Evolutionary conservation across 352 stramenopile species (phyloP).

Genomic region (Globisporangium perplexum): DNA sequence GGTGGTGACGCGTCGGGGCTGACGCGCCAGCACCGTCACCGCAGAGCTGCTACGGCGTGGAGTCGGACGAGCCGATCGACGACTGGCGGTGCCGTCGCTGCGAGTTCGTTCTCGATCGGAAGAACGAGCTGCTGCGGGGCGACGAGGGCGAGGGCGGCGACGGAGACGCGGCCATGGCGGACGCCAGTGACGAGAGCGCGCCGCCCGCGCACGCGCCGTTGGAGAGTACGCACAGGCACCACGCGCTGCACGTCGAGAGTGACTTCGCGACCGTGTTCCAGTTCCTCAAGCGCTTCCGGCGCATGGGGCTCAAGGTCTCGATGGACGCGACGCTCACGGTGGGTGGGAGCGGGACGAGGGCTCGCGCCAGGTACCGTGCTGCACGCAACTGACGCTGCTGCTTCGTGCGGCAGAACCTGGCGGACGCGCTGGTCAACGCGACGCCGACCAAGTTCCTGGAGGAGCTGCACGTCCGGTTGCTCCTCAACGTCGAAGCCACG

Average conservation of each 20-base stretch:
- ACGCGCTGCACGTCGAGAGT: conserved; percentile 31
- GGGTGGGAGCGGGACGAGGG: not conserved
- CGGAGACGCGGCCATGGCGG: not conserved
- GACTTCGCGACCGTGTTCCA: conserved; percentile 59
- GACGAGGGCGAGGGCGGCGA: not conserved
- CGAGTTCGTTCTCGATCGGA: conserved; percentile 38
- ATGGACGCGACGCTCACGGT: conserved; percentile 29
- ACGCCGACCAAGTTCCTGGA: conserved; percentile 27
- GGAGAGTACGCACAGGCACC: conserved; percentile 20
- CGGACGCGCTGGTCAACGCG: conserved; percentile 26
- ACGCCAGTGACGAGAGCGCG: conserved; percentile 1
- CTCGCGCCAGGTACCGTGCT: not conserved
- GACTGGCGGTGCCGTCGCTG: conserved; percentile 61
- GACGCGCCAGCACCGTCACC: not conserved
- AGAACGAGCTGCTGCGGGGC: conserved; percentile 2
- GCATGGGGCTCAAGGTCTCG: conserved; percentile 44
- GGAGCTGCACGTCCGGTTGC: conserved; percentile 40
- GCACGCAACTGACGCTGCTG: not conserved
- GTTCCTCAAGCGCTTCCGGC: conserved; percentile 63
- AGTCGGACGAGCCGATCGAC: conserved; percentile 27
- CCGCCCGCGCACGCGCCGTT: conserved; percentile 36
- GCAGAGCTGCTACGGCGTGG: conserved; percentile 51
- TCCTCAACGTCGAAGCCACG: conserved; percentile 37
- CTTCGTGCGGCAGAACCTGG: conserved; percentile 20
- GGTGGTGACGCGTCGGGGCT: not conserved